phyloP scores from a whole-genome alignment of 2,329 filamentous ascomycete species.

The Aspergillus calidoustus region DNA sequence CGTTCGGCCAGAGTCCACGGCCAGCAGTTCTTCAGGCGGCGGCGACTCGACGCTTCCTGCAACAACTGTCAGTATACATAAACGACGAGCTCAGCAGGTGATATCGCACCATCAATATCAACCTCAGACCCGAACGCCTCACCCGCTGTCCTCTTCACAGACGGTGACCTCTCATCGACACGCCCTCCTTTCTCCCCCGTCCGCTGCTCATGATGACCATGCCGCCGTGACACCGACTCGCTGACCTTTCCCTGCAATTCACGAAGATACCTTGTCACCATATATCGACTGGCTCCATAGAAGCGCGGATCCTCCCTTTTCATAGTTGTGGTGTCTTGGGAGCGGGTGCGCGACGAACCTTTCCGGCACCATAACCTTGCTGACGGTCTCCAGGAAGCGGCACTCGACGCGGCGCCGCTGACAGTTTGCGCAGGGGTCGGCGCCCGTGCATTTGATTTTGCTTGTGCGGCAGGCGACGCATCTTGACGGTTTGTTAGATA shows the following conservation, averaged over 20 bases:
- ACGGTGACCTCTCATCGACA: background rate
- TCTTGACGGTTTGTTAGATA: too few relatives aligned
- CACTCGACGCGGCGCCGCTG: slow-evolving; percentile 28
- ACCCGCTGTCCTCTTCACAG: slow-evolving; percentile 6
- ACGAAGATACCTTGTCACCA: slow-evolving; percentile 17
- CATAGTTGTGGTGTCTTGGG: background rate
- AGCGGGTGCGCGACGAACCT: slow-evolving; percentile 28
- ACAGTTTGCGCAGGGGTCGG: slow-evolving; percentile 41
- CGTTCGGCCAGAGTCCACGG: background rate
- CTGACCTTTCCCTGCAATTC: slow-evolving; percentile 22
- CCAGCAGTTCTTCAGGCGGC: background rate
- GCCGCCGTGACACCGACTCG: background rate
- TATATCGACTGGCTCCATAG: background rate
- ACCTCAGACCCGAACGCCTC: slow-evolving; percentile 14
- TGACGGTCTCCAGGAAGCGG: slow-evolving; percentile 34
- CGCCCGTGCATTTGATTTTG: slow-evolving; percentile 51
- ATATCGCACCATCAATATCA: background rate
- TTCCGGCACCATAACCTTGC: slow-evolving; percentile 39
- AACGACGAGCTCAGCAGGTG: too few relatives aligned
- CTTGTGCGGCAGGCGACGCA: slow-evolving; percentile 43
- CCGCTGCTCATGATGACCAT: background rate
- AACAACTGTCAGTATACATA: background rate
- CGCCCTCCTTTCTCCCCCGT: background rate
- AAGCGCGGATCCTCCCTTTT: background rate
- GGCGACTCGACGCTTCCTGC: background rate